These are phyloP conservation scores for Xerocomus spinulosus DNA, from an alignment of 768 basidiomycete genomes.

Conservation along the genomic window DNA sequence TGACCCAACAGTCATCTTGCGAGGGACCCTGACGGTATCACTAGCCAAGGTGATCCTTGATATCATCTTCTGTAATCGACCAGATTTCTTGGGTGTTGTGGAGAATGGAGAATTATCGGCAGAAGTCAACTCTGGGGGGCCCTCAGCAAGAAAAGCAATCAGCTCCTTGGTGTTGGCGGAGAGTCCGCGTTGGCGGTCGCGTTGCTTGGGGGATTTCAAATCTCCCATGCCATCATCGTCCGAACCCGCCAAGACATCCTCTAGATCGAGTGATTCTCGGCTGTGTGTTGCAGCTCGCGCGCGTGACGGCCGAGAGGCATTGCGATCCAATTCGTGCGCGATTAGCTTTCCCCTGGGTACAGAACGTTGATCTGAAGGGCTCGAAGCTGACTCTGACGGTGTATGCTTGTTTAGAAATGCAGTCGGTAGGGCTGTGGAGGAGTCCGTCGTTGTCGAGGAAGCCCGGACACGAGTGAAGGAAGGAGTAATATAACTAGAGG, in stretches of 20 bases:
- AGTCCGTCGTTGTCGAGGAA: constrained; percentile 33
- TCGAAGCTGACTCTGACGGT: constrained; percentile 26
- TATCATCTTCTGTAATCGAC: constrained; percentile 77
- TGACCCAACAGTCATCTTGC: constrained; percentile 28
- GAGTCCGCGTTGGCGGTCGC: constrained; percentile 32
- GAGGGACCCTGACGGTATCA: constrained; percentile 29
- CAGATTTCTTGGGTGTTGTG: constrained; percentile 40
- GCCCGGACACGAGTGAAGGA: constrained; percentile 25
- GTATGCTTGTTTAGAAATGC: constrained; percentile 26
- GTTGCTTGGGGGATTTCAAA: constrained; percentile 38
- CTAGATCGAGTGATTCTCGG: constrained; percentile 67
- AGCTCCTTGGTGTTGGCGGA: constrained; percentile 47
- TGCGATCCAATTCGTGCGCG: constrained; percentile 29
- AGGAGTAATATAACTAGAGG: constrained; percentile 31
- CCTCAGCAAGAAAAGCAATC: constrained; percentile 55
- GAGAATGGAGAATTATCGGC: constrained; percentile 38
- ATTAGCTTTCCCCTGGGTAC: constrained; percentile 20
- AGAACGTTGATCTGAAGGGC: constrained; percentile 26
- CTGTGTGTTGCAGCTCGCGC: constrained; percentile 51
- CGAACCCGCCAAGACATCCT: constrained; percentile 68
- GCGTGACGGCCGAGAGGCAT: constrained; percentile 16
- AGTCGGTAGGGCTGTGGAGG: constrained; percentile 11
- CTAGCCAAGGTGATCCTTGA: constrained; percentile 61
- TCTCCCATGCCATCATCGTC: constrained; percentile 50
- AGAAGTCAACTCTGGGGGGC: constrained; percentile 42